Evolutionary conservation across 768 basidiomycete species (phyloP), one percentile per base, ranked within the genome.

Genomic region (Lactarius evosmus): DNA sequence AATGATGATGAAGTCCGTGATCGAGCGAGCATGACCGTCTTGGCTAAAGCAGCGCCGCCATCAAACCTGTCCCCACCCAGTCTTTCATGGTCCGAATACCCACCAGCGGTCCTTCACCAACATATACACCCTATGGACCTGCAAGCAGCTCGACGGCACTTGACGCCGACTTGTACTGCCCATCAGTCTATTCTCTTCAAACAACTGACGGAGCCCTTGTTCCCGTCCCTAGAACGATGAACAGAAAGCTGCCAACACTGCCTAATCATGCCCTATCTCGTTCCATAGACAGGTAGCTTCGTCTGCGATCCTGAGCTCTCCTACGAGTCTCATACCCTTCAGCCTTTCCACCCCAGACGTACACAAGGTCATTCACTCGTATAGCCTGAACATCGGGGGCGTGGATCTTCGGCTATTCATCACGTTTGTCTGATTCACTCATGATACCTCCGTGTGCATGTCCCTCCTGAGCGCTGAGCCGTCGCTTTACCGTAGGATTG

Each of bases 401-500:
- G 60, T 58, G 1, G 65, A 68, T 34, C 52, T 68, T 49, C 57
- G 58, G 56, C 40, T 63, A 19, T 34, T 38, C 54, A 66, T 69
- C 63, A 65, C 67, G 69, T 69, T 19, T 19, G 67, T 59, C 29
- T 29, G 30, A 4, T 22, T 22, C 14, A 11, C 17, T 55, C 19
- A 27, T 30, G 19, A 9, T 22, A 41, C 50, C 12, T 44, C 33
- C 16, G 7, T 34, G 14, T 40, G 33, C 41, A 22, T 30, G 16
- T 59, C 51, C 16, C 11, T 11, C n/a, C 41, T 61, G 49, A 56
- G 38, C 16, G 16, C 41, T 61, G 49, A 56, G 38, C 16, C n/a
- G 41, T 41, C 32, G 41, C 46, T 30, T 29, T 8, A 19, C 17
- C 22, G 36, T 49, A 63, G 67, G 46, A 67, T 67, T 27, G 67